A percentile compares a stretch with the other conserved stretches of the same genome.
These are phyloP conservation scores for Cutaneotrichosporon sp. DNA, from an alignment of 1,284 basidiomycete genomes.

Conservation along the genomic window DNA sequence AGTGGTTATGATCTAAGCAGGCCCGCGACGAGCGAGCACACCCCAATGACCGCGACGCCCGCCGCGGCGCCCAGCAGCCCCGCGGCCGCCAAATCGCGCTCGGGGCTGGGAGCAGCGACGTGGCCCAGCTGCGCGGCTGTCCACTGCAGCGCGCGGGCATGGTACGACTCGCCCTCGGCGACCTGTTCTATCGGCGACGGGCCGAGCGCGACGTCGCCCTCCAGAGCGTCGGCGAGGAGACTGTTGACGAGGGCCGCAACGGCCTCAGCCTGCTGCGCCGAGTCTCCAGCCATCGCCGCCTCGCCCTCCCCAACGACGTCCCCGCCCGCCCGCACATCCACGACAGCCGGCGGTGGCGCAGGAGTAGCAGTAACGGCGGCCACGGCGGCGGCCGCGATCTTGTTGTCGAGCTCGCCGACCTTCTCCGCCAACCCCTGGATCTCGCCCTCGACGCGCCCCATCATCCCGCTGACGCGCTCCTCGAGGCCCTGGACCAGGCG, in stretches of 20 bases:
- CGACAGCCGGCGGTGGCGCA: not conserved
- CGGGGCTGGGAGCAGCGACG: conserved; percentile 29
- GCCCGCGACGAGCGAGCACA: conserved; percentile 7
- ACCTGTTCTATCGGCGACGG: conserved; percentile 14
- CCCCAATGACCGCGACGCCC: conserved; percentile 12
- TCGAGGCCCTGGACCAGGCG: conserved; percentile 83
- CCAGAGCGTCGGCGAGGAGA: not conserved
- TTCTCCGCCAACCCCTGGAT: conserved; percentile 55
- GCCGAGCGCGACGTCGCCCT: not conserved
- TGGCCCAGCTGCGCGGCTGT: conserved; percentile 24
- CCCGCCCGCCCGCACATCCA: not conserved
- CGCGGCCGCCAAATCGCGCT: conserved; percentile 33
- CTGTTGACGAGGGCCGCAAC: not conserved
- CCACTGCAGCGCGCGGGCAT: conserved; percentile 10
- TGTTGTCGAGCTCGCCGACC: conserved; percentile 28
- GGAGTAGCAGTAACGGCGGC: not conserved
- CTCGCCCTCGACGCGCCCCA: conserved; percentile 62
- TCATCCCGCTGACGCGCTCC: conserved; percentile 74
- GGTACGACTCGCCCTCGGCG: conserved; percentile 2
- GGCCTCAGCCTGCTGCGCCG: not conserved
- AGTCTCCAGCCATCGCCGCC: not conserved
- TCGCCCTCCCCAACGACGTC: not conserved
- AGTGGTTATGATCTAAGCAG: conserved; percentile 5
- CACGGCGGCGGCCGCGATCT: conserved; percentile 6
- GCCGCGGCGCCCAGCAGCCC: conserved; percentile 25